phyloP scores from a whole-genome alignment of 1,284 basidiomycete genomes.

The Trichosporon ovoides region DNA sequence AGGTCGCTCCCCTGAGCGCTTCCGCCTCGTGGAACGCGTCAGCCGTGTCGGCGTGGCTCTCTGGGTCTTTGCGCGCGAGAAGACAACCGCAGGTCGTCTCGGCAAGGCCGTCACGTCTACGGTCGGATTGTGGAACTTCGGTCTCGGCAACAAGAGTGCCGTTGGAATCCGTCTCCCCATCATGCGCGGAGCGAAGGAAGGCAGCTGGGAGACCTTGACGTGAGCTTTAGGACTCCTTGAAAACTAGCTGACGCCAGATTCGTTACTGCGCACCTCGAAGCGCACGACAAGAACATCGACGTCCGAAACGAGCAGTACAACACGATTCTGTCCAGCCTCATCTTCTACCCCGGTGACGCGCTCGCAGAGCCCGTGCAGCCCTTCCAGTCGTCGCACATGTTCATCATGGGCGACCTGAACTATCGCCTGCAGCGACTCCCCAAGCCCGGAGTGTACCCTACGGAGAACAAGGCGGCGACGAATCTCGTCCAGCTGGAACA shows the following conservation, averaged over 20 bases:
- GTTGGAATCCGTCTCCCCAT: constrained; percentile 82
- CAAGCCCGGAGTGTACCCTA: constrained; percentile 38
- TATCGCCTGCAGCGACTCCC: constrained; percentile 67
- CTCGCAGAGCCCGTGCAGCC: constrained; percentile 57
- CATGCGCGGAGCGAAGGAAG: constrained; percentile 52
- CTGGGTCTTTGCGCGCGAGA: constrained; percentile 45
- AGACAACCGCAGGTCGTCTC: constrained; percentile 30
- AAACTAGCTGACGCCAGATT: constrained; percentile 63
- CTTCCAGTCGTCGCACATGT: constrained; percentile 74
- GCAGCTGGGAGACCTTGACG: constrained; percentile 71
- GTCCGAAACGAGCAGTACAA: constrained; percentile 74
- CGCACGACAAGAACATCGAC: constrained; percentile 68
- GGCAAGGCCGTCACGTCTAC: constrained; percentile 31
- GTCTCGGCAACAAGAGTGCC: constrained; percentile 93
- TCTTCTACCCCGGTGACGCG: constrained; percentile 62
- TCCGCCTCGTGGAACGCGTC: constrained; percentile 35
- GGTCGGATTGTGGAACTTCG: constrained; percentile 47
- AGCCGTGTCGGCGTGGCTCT: constrained; percentile 45
- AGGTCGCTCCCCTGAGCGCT: constrained; percentile 28
- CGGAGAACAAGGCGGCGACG: constrained; percentile 31
- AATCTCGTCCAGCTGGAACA: constrained; percentile 52
- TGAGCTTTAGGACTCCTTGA: too few relatives aligned
- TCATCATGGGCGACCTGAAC: constrained; percentile 84
- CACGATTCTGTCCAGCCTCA: constrained; percentile 68
- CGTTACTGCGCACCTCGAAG: constrained; percentile 82